Percentiles rank a stretch among this genome's conserved stretches.
Evolutionary conservation across 2,329 filamentous ascomycete genomes (phyloP).

Genomic region (Lecanicillium sp.): DNA sequence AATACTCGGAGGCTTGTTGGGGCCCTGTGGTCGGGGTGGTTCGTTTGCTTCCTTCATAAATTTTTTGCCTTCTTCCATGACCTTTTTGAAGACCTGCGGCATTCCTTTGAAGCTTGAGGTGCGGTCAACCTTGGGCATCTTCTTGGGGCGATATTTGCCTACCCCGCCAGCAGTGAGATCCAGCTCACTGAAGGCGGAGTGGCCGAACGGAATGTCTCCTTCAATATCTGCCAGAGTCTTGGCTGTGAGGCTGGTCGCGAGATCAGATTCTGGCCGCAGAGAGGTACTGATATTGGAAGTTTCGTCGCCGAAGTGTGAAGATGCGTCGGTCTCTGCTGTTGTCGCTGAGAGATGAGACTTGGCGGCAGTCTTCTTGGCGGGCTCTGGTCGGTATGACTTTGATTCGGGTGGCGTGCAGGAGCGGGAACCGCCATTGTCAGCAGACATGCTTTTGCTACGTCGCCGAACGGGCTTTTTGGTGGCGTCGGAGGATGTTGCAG

Average conservation of each 20-base stretch:
- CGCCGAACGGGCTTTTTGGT: slow-evolving; percentile 5
- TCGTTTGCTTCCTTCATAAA: slow-evolving; percentile 58
- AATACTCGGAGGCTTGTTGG: slow-evolving; percentile 56
- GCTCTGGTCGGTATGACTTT: slow-evolving; percentile 21
- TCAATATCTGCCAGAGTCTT: slow-evolving; percentile 52
- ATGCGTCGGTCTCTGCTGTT: slow-evolving; percentile 18
- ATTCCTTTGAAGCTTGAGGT: slow-evolving; percentile 54
- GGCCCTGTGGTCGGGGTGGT: slow-evolving; percentile 41
- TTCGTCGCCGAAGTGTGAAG: slow-evolving; percentile 26
- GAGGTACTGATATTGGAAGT: slow-evolving; percentile 22
- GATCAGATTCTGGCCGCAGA: slow-evolving; percentile 25
- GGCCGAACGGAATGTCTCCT: slow-evolving; percentile 56
- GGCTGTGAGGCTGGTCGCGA: slow-evolving; percentile 33
- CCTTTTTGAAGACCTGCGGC: slow-evolving; percentile 59
- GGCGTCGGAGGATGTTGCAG: slow-evolving; percentile 9
- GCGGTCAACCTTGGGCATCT: slow-evolving; percentile 44
- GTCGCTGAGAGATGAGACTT: slow-evolving; percentile 2
- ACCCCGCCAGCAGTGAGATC: slow-evolving; percentile 48
- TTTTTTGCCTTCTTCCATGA: slow-evolving; percentile 58
- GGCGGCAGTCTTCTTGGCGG: slow-evolving; percentile 17
- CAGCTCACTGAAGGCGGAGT: slow-evolving; percentile 61
- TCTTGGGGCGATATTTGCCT: slow-evolving; percentile 35
- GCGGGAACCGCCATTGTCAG: slow-evolving; percentile 19
- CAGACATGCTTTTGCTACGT: slow-evolving; percentile 6
- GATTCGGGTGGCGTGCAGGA: slow-evolving; percentile 36